phyloP scores from a whole-genome alignment of 345 rosid genomes.

The Luvunga scandens region DNA sequence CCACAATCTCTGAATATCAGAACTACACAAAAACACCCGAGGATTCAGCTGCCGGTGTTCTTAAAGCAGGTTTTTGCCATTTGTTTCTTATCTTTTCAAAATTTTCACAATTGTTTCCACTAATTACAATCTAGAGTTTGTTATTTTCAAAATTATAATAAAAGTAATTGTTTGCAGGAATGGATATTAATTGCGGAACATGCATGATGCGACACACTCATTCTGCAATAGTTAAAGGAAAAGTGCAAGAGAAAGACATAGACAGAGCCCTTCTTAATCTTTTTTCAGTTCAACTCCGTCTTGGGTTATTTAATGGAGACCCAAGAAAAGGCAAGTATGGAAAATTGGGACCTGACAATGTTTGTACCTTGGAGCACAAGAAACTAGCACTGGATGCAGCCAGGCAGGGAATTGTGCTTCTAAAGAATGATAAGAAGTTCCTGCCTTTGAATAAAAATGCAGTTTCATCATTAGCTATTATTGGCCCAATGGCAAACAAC shows the following conservation, averaged over 20 bases:
- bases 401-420: constrained; percentile 87
- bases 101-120: background rate
- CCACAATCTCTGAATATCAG: constrained; percentile 74
- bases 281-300: constrained; percentile 78
- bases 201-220: constrained; percentile 52
- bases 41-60: constrained; percentile 76
- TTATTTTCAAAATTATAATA: background rate
- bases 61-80: constrained; percentile 65
- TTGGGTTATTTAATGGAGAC: constrained; percentile 81
- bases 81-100: constrained; percentile 1
- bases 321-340: constrained; percentile 62
- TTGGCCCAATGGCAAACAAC: constrained; percentile 76
- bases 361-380: constrained; percentile 66
- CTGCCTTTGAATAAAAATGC: constrained; percentile 58
- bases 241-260: constrained; percentile 57
- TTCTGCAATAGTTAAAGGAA: constrained; percentile 58
- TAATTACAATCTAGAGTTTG: background rate
- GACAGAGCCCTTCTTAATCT: constrained; percentile 80
- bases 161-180: constrained; percentile 42
- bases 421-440: constrained; percentile 66
- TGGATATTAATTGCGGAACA: constrained; percentile 82
- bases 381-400: constrained; percentile 80
- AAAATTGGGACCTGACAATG: constrained; percentile 55
- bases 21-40: constrained; percentile 56
- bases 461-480: constrained; percentile 62